Evolutionary conservation across 768 basidiomycete species (phyloP), one percentile per base, ranked within the genome.

Genomic region (Chalciporus chontae): DNA sequence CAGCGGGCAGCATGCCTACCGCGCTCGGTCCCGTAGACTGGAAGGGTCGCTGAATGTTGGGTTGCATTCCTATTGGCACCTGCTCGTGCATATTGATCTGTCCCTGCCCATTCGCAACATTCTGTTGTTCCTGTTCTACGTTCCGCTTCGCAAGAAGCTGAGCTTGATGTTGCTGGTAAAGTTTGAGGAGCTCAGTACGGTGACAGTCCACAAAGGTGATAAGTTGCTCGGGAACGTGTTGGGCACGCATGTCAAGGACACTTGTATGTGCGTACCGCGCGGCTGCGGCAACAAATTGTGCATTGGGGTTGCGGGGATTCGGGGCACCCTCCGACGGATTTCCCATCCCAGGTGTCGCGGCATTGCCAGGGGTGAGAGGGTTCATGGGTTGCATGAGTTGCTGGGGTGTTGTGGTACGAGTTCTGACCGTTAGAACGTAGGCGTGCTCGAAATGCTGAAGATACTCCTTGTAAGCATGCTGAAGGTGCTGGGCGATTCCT

Each of bases 401-500:
- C 26, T 58, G 64, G 3, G 50, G 45, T 32, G 56, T 45, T 32
- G 44, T 36, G 2, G 5, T 4, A 38, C 66, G 68, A 45, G 56
- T 58, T 43, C 47, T 55, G 19, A 78, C 64, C 13, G 76, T 75
- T 34, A 59, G 21, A 45, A 78, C 66, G 53, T 85, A 84, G 34
- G 75, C 73, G 14, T 64, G 56, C 60, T 90, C 86, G 59, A 88
- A 87, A 17, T 60, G 57, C 4, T 62, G 53, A 11, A 90, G 73
- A 53, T 77, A 82, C 29, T 78, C 74, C 47, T 77, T 77, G 67
- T 88, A 88, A 21, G 81, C 72, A 53, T 78, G 74, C 1, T 77
- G 74, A 4, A 90, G 67, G 21, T 80, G 79, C 44, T 76, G 75
- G 0, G 84, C 87, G 26, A 79, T 73, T 19, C 68, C 81, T 2